Conservation (phyloP, 2,329 filamentous ascomycete genomes). For the Penicillium sp. region DNA sequence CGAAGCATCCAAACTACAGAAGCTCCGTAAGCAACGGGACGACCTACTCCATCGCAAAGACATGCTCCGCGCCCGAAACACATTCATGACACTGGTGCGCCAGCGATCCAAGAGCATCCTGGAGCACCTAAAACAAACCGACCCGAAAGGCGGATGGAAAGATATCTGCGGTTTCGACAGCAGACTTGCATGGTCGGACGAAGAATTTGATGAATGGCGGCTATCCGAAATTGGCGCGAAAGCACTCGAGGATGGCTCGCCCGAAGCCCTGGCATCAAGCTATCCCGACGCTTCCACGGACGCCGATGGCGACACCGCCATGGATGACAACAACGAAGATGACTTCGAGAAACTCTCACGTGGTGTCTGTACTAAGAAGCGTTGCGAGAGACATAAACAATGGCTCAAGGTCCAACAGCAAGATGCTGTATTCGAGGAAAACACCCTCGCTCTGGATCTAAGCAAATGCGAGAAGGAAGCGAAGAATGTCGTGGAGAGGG, state of each 20-base stretch:
- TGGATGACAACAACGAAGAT: conserved; percentile 26
- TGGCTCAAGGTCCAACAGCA: conserved; percentile 43
- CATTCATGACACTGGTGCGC: too few species aligned
- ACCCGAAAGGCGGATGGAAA: conserved; percentile 41
- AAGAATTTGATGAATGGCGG: conserved; percentile 43
- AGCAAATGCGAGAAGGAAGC: conserved; percentile 36
- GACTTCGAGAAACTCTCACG: conserved; percentile 32
- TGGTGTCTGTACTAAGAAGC: conserved; percentile 41
- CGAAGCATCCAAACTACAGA: conserved; percentile 34
- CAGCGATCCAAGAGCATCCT: conserved; percentile 36
- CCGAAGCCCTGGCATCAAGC: conserved; percentile 26
- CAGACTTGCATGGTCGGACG: conserved; percentile 41
- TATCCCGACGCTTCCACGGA: conserved; percentile 22
- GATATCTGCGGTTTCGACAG: conserved; percentile 44
- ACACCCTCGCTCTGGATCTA: conserved; percentile 32
- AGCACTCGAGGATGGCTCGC: conserved; percentile 32
- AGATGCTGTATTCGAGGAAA: conserved; percentile 38
- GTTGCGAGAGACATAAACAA: conserved; percentile 42
- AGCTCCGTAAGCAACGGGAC: conserved; percentile 28
- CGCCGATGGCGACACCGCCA: conserved; percentile 29
- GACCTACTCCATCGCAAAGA: conserved; percentile 31
- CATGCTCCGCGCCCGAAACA: too few species aligned
- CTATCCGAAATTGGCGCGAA: conserved; percentile 31
- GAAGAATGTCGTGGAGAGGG: too few species aligned
- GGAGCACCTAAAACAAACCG: conserved; percentile 38